These are phyloP conservation scores for Phytophthora nicotianae DNA, from an alignment of 352 stramenopile species.

Conservation along the genomic window DNA sequence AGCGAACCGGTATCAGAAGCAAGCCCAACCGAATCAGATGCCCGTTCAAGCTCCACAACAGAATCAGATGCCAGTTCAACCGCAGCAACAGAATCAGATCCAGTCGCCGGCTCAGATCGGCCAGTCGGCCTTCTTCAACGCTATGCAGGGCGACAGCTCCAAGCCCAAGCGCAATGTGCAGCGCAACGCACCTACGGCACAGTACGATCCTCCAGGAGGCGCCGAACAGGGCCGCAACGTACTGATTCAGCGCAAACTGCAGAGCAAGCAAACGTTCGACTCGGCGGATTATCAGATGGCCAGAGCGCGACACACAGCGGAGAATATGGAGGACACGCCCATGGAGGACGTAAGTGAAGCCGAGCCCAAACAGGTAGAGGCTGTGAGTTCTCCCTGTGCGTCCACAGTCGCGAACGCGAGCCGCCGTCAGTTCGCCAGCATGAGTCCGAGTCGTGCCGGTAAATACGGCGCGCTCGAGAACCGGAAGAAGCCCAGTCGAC, in stretches of 20 bases:
- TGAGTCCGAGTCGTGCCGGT: conserved; percentile 58
- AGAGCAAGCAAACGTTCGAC: conserved; percentile 74
- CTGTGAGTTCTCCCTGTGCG: conserved; percentile 57
- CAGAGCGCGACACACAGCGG: conserved; percentile 12
- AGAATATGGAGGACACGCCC: conserved; percentile 28
- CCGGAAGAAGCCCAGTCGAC: conserved; percentile 34
- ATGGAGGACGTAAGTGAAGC: conserved; percentile 38
- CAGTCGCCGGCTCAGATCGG: conserved; percentile 50
- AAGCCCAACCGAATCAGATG: neutral
- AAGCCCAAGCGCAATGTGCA: conserved; percentile 34
- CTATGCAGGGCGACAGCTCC: conserved; percentile 30
- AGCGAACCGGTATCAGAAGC: conserved; percentile 20
- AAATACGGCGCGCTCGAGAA: conserved; percentile 54
- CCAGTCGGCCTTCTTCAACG: conserved; percentile 48
- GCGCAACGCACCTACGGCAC: conserved; percentile 4
- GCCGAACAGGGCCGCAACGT: conserved; percentile 63
- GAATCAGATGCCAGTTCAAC: conserved; percentile 4
- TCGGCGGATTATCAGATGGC: conserved; percentile 81
- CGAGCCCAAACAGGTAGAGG: conserved; percentile 1
- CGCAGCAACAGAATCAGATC: neutral
- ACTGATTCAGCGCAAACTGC: conserved; percentile 74
- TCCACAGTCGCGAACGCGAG: conserved; percentile 20
- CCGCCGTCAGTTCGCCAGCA: conserved; percentile 44
- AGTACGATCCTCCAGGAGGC: conserved; percentile 31
- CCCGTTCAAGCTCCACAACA: neutral